Percentiles rank a stretch among this genome's conserved stretches.
These are phyloP conservation scores for Boletus patriciae DNA, from an alignment of 768 basidiomycete species.

Conservation along the genomic window DNA sequence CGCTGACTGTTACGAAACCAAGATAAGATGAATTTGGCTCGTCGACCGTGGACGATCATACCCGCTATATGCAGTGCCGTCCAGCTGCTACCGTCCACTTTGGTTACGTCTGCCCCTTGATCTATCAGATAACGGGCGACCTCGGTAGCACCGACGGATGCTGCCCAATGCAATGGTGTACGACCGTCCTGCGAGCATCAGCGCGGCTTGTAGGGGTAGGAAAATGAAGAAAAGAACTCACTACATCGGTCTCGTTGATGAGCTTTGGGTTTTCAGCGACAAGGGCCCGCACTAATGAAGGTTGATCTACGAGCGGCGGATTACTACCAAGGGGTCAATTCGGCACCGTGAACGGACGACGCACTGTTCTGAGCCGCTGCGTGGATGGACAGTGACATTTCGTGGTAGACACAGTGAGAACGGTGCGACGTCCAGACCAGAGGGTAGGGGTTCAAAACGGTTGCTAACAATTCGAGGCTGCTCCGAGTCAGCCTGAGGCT, in stretches of 20 bases:
- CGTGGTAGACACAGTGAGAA: background rate
- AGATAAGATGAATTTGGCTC: background rate
- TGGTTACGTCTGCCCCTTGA: constrained; percentile 65
- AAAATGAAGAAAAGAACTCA: constrained; percentile 29
- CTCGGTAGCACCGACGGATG: constrained; percentile 69
- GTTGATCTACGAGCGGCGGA: constrained; percentile 52
- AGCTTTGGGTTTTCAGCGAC: constrained; percentile 59
- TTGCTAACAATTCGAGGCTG: background rate
- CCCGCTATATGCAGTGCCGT: constrained; percentile 80
- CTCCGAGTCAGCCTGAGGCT: background rate
- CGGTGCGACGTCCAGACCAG: background rate
- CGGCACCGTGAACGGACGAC: background rate
- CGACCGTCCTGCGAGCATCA: constrained; percentile 59
- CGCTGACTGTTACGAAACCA: constrained; percentile 56
- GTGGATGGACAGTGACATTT: constrained; percentile 53
- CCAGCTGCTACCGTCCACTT: constrained; percentile 69
- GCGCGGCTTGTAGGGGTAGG: background rate
- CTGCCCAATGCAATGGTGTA: constrained; percentile 85
- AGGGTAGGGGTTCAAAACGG: background rate
- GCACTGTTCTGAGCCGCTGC: constrained; percentile 69
- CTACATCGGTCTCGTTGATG: constrained; percentile 62
- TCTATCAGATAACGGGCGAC: constrained; percentile 68
- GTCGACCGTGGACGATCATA: constrained; percentile 24
- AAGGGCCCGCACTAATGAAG: constrained; percentile 66
- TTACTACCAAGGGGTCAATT: background rate